phyloP scores from a whole-genome alignment of 2,329 filamentous ascomycete species.

The Pseudocercospora macadamiae region DNA sequence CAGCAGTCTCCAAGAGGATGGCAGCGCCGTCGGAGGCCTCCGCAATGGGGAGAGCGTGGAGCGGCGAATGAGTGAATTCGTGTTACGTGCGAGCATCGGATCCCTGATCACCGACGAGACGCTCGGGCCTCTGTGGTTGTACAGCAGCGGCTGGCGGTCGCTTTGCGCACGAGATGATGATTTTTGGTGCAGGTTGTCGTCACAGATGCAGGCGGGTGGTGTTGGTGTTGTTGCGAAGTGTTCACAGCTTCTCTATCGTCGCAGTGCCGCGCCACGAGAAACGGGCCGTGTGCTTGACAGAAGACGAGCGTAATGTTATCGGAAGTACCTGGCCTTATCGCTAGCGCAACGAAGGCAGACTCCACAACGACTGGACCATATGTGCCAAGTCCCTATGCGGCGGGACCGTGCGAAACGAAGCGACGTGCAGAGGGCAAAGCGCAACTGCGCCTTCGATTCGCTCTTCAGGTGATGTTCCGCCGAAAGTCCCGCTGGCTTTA shows the following conservation, averaged over 20 bases:
- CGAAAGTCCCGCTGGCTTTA: not conserved
- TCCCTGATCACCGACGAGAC: not conserved
- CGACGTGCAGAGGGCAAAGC: not conserved
- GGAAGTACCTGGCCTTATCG: too few relatives aligned
- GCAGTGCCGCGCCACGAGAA: not conserved
- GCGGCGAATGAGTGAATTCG: not conserved
- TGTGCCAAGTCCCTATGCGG: not conserved
- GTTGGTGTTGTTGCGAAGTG: too few relatives aligned
- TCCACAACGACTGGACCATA: too few relatives aligned
- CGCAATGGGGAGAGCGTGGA: not conserved
- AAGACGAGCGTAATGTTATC: too few relatives aligned
- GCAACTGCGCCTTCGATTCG: too few relatives aligned
- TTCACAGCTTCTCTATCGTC: not conserved
- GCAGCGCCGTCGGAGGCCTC: not conserved
- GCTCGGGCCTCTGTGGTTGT: slow-evolving; percentile 4
- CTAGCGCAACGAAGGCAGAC: too few relatives aligned
- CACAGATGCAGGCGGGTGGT: too few relatives aligned
- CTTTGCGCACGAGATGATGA: too few relatives aligned
- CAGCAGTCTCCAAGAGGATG: not conserved
- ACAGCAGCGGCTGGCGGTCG: too few relatives aligned
- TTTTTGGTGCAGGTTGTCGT: not conserved
- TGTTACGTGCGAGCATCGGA: not conserved
- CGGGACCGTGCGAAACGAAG: not conserved
- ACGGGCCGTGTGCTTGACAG: not conserved
- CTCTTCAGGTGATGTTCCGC: not conserved